Conservation (phyloP, 768 basidiomycete genomes). For the Phylloporus arenicola region DNA sequence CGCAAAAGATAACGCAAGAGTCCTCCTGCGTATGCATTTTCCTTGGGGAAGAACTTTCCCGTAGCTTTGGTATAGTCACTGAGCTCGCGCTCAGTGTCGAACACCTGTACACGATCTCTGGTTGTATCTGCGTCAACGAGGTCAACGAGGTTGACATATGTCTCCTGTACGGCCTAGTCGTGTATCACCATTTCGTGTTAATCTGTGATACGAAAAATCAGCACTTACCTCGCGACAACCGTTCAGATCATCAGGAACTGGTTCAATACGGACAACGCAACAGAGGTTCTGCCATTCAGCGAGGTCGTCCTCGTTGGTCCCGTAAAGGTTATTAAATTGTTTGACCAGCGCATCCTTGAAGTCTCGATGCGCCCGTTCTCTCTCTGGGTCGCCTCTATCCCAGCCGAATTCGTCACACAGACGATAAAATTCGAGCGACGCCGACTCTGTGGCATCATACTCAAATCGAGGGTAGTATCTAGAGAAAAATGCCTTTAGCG, state of each 20-base stretch:
- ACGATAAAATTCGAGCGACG: slow-evolving; percentile 15
- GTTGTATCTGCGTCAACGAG: slow-evolving; percentile 12
- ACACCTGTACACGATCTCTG: background rate
- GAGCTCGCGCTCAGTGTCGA: slow-evolving; percentile 8
- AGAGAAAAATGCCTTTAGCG: slow-evolving; percentile 3
- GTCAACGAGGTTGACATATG: slow-evolving; percentile 15
- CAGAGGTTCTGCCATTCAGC: slow-evolving; percentile 11
- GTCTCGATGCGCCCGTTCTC: background rate
- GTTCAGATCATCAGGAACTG: slow-evolving; percentile 2
- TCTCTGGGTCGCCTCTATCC: background rate
- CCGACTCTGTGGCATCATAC: slow-evolving; percentile 5
- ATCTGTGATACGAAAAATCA: background rate
- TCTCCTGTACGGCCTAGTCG: background rate
- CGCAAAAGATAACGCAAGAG: slow-evolving; percentile 12
- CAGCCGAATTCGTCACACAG: slow-evolving; percentile 10
- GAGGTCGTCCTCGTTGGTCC: slow-evolving; percentile 3
- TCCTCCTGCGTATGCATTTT: slow-evolving; percentile 14
- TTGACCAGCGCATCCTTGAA: slow-evolving; percentile 13
- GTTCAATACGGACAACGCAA: background rate
- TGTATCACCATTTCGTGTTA: background rate
- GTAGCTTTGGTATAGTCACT: slow-evolving; percentile 3
- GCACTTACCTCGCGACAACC: slow-evolving; percentile 11
- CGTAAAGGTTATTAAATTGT: slow-evolving; percentile 15
- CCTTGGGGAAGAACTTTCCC: slow-evolving; percentile 14
- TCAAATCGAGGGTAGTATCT: background rate